phyloP scores from a whole-genome alignment of 2,329 filamentous ascomycete genomes.

The Colletotrichum salicis region DNA sequence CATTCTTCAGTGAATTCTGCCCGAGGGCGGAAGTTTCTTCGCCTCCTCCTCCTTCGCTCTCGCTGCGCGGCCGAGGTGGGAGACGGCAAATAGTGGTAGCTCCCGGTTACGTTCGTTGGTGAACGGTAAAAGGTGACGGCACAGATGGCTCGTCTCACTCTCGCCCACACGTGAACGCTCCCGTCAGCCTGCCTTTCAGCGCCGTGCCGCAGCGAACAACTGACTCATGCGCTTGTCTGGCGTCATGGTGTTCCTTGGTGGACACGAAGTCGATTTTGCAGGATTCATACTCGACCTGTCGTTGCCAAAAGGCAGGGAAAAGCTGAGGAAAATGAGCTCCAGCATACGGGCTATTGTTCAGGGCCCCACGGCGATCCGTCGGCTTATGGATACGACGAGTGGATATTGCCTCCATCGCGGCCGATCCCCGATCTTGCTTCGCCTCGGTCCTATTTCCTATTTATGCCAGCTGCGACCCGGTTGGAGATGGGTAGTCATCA shows the following conservation, averaged over 20 bases:
- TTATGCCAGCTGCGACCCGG: slow-evolving; percentile 13
- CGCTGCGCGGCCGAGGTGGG: neutral
- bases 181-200: neutral
- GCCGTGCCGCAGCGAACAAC: neutral
- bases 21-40: neutral
- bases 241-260: neutral
- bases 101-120: neutral
- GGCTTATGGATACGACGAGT: slow-evolving; percentile 2
- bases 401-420: neutral
- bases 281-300: slow-evolving; percentile 18
- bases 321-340: neutral
- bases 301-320: neutral
- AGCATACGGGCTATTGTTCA: neutral
- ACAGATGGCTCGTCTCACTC: slow-evolving; percentile 4
- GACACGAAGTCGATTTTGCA: neutral
- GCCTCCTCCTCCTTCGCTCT: neutral
- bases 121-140: neutral
- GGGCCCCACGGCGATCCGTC: slow-evolving; percentile 22
- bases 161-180: neutral
- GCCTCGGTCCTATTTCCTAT: slow-evolving; percentile 7
- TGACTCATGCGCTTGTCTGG: slow-evolving; percentile 10
- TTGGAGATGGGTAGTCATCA: neutral
- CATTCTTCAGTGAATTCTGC: neutral
- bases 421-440: slow-evolving; percentile 18
- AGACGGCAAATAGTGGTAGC: neutral